These are phyloP conservation scores for Fusarium liriodendri DNA, from an alignment of 2,329 filamentous ascomycete species.

Conservation along the genomic window DNA sequence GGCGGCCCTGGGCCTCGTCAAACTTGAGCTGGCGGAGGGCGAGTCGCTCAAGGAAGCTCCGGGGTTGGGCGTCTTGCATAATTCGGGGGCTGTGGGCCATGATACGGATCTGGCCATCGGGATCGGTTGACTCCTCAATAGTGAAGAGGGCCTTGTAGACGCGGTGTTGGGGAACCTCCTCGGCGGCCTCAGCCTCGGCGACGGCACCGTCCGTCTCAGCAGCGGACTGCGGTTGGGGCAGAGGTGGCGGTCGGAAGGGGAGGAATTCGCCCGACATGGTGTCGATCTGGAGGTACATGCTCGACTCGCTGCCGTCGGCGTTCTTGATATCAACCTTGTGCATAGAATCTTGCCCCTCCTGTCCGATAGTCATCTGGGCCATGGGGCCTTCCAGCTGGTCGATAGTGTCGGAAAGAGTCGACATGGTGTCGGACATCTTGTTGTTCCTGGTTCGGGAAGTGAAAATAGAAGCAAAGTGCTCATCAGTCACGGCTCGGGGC, in stretches of 20 bases:
- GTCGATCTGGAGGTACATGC: constrained; percentile 74
- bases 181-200: constrained; percentile 47
- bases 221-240: constrained; percentile 71
- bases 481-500: constrained; percentile 76
- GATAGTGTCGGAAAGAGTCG: constrained; percentile 71
- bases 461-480: constrained; percentile 89
- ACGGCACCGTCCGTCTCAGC: constrained; percentile 52
- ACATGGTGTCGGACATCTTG: constrained; percentile 71
- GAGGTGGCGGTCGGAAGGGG: constrained; percentile 87
- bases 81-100: constrained; percentile 70
- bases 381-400: constrained; percentile 70
- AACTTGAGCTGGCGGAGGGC: constrained; percentile 71
- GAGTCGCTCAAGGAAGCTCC: constrained; percentile 77
- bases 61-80: constrained; percentile 60
- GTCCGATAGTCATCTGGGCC: constrained; percentile 61
- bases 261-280: constrained; percentile 76
- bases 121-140: constrained; percentile 73
- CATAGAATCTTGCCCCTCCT: constrained; percentile 58
- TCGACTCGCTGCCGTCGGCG: constrained; percentile 67
- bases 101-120: constrained; percentile 69
- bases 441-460: constrained; percentile 62
- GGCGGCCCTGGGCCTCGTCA: constrained; percentile 63
- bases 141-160: constrained; percentile 74
- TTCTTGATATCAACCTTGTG: constrained; percentile 65
- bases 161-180: constrained; percentile 60